A percentile compares a stretch with the other conserved stretches of the same genome.
Evolutionary conservation across 2,329 filamentous ascomycete genomes (phyloP).

Genomic region (Pestalotiopsis sp.): DNA sequence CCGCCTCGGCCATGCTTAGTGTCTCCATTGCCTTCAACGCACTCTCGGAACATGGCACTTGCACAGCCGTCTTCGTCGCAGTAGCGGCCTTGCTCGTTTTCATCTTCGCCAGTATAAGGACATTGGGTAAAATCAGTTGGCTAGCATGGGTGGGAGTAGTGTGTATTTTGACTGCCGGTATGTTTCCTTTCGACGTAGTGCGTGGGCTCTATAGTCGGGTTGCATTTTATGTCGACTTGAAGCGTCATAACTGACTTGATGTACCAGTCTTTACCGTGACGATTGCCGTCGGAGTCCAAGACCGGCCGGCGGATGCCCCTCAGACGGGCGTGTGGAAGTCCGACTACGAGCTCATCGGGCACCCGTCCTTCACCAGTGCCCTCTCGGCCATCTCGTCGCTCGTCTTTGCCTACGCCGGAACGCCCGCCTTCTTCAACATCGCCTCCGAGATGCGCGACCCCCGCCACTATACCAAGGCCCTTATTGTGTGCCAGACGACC

Average conservation of each 20-base stretch:
- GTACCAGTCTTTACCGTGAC: not conserved
- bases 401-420: not conserved
- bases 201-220: no score
- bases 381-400: not conserved
- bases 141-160: not conserved
- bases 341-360: not conserved
- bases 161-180: not conserved
- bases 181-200: not conserved
- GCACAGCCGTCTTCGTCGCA: not conserved
- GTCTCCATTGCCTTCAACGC: constrained; percentile 4
- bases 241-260: not conserved
- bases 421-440: not conserved
- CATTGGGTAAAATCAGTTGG: constrained; percentile 3
- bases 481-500: not conserved
- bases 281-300: not conserved
- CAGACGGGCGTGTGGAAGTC: not conserved
- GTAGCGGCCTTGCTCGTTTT: not conserved
- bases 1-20: not conserved
- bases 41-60: not conserved
- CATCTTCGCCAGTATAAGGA: not conserved
- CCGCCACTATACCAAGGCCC: not conserved
- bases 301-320: not conserved
- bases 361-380: not conserved
- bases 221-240: not conserved
- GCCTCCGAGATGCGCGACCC: constrained; percentile 1